Percentiles rank a stretch among this genome's conserved stretches.
Conservation (phyloP, 805 yeast genomes). For the Candida orba region DNA sequence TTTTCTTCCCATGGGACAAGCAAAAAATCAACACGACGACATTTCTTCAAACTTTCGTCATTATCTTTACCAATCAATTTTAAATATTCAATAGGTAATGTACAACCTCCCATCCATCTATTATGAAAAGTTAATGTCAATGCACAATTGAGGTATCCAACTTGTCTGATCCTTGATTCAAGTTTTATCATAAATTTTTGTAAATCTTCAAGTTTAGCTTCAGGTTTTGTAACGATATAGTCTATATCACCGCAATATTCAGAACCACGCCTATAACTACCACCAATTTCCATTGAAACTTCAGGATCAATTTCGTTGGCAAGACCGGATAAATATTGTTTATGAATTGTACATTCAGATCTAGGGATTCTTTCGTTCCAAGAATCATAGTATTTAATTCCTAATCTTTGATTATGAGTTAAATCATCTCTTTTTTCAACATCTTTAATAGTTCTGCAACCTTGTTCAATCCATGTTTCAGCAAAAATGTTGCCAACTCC, state of each 20-base stretch:
- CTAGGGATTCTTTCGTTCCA: constrained; percentile 40
- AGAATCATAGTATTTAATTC: constrained; percentile 41
- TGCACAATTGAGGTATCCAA: constrained; percentile 23
- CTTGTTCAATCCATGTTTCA: constrained; percentile 31
- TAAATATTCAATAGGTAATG: constrained; percentile 20
- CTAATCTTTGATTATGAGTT: constrained; percentile 27
- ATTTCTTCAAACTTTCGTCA: constrained; percentile 28
- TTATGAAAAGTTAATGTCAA: constrained; percentile 9
- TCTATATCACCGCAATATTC: constrained; percentile 46
- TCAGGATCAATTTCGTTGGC: constrained; percentile 28
- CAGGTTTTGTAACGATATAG: constrained; percentile 35
- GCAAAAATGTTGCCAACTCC: constrained; percentile 45
- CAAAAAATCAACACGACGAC: constrained; percentile 50
- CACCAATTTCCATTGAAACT: constrained; percentile 35
- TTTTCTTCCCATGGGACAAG: constrained; percentile 36
- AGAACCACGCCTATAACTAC: constrained; percentile 47
- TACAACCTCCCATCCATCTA: constrained; percentile 33
- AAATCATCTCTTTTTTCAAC: constrained; percentile 24
- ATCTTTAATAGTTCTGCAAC: constrained; percentile 33
- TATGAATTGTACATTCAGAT: constrained; percentile 36
- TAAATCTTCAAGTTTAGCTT: constrained; percentile 22
- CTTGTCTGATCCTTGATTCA: constrained; percentile 19
- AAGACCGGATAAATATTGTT: constrained; percentile 23
- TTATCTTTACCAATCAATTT: constrained; percentile 24
- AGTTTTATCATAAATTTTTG: constrained; percentile 17